Percentiles rank a stretch among this genome's conserved stretches.
These are phyloP conservation scores for Hortaea sp. DNA, from an alignment of 2,329 filamentous ascomycete genomes.

Conservation along the genomic window DNA sequence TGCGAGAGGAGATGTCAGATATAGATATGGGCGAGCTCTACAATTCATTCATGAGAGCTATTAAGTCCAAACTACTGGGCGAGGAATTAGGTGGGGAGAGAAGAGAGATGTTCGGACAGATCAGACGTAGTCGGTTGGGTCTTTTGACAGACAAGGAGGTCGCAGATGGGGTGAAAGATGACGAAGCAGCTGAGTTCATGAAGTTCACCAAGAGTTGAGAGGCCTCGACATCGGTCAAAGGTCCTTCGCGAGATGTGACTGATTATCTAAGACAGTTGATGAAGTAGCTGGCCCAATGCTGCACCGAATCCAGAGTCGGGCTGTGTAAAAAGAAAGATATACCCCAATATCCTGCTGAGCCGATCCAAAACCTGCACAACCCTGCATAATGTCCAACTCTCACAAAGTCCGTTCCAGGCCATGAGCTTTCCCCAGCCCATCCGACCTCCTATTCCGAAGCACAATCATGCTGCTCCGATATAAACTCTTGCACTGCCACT, in stretches of 20 bases:
- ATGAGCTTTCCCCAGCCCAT: no score
- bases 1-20: conserved; percentile 66
- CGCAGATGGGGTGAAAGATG: conserved; percentile 56
- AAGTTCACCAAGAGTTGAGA: neutral
- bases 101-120: conserved; percentile 70
- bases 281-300: no score
- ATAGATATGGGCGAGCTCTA: conserved; percentile 61
- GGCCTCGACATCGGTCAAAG: no score
- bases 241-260: neutral
- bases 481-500: conserved; percentile 16
- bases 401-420: no score
- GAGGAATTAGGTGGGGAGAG: conserved; percentile 67
- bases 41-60: conserved; percentile 58
- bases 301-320: no score
- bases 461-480: no score
- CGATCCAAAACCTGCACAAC: neutral
- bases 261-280: neutral
- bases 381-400: conserved; percentile 12
- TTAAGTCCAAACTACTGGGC: conserved; percentile 63
- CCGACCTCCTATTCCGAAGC: no score
- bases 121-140: conserved; percentile 58
- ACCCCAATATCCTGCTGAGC: neutral
- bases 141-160: conserved; percentile 57
- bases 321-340: no score
- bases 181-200: conserved; percentile 50